phyloP scores from a whole-genome alignment of 2,329 filamentous ascomycete species.

The Fusarium sp. region DNA sequence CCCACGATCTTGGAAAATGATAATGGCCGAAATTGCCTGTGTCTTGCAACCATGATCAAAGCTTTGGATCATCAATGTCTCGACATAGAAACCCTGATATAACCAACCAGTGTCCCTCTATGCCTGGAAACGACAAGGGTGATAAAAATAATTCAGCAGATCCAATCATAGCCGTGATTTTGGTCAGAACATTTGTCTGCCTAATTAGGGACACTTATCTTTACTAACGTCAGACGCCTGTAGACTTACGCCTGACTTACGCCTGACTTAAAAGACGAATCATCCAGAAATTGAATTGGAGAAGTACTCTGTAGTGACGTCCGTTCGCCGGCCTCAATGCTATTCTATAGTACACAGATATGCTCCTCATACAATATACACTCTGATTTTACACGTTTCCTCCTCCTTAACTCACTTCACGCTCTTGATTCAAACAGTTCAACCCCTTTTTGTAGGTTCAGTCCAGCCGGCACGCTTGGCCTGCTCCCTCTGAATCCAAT shows the following conservation, averaged over 20 bases:
- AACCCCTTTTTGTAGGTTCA: conserved; percentile 31
- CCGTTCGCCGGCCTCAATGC: conserved; percentile 46
- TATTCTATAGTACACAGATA: conserved; percentile 51
- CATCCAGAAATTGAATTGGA: conserved; percentile 39
- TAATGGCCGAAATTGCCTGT: neutral
- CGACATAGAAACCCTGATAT: too few species aligned
- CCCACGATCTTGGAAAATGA: neutral
- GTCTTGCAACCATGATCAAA: neutral
- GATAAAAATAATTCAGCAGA: too few species aligned
- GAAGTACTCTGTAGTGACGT: conserved; percentile 40
- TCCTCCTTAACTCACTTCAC: conserved; percentile 1
- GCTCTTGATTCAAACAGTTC: neutral
- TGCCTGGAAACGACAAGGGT: too few species aligned
- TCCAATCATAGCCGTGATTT: too few species aligned
- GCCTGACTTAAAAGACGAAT: too few species aligned
- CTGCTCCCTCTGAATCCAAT: conserved; percentile 54
- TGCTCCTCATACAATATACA: conserved; percentile 50
- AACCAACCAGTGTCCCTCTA: too few species aligned
- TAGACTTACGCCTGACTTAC: conserved; percentile 3
- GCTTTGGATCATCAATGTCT: too few species aligned
- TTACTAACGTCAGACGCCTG: neutral
- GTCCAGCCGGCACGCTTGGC: conserved; percentile 54
- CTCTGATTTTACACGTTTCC: conserved; percentile 44
- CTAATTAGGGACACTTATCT: too few species aligned
- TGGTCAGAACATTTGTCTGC: too few species aligned